Percentiles rank a stretch among this genome's conserved stretches.
phyloP scores from a whole-genome alignment of 768 basidiomycete species.

The Mrakia frigida region DNA sequence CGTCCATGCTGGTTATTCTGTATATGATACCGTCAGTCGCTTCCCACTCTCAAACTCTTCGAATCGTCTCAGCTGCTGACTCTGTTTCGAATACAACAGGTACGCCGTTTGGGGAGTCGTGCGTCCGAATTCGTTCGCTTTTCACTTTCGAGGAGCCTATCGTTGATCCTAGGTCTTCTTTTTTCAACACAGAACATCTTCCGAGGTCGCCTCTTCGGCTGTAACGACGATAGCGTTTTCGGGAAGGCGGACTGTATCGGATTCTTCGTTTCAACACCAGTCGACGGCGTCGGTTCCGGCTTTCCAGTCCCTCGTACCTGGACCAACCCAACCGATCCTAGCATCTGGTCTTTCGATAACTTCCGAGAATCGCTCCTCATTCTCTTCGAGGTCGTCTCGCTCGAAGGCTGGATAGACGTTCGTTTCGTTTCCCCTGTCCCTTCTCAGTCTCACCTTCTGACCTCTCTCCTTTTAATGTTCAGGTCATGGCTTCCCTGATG shows the following conservation, averaged over 20 bases:
- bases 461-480: background rate
- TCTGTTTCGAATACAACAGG: background rate
- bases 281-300: conserved; percentile 50
- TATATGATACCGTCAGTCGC: conserved; percentile 67
- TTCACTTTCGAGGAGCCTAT: background rate
- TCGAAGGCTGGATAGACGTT: conserved; percentile 93
- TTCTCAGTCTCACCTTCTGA: background rate
- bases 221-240: conserved; percentile 59
- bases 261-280: conserved; percentile 60
- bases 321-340: conserved; percentile 58
- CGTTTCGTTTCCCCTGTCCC: background rate
- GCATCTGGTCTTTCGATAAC: conserved; percentile 5
- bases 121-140: background rate
- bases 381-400: conserved; percentile 89
- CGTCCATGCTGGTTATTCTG: conserved; percentile 78
- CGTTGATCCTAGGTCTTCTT: background rate
- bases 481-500: conserved; percentile 67
- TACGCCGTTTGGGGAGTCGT: conserved; percentile 77
- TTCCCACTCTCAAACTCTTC: background rate
- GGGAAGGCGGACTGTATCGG: conserved; percentile 64
- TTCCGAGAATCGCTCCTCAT: conserved; percentile 65
- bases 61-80: background rate
- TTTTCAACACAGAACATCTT: conserved; percentile 66
- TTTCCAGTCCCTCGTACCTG: conserved; percentile 81
- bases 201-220: conserved; percentile 70